These are phyloP conservation scores for Erythrophleum ivorense DNA, from an alignment of 331 rosid genomes.

Conservation along the genomic window DNA sequence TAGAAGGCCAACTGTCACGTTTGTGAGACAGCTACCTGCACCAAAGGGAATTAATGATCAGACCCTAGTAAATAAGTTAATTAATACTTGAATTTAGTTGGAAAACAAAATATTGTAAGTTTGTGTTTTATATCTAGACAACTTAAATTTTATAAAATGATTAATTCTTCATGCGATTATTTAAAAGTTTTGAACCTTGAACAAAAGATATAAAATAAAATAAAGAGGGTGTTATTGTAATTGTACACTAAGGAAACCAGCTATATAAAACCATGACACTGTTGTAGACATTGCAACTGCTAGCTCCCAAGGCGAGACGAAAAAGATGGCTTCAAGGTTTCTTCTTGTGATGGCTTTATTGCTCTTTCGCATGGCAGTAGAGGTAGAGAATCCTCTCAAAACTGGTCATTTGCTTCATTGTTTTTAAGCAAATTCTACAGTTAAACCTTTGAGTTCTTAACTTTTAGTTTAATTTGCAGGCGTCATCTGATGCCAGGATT, in stretches of 20 bases:
- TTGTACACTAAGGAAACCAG: conserved; percentile 19
- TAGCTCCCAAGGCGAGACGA: conserved; percentile 32
- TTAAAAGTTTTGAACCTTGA: too few species aligned
- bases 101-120: neutral
- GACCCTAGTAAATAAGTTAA: neutral
- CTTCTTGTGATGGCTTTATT: conserved; percentile 45
- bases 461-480: conserved; percentile 41
- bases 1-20: conserved; percentile 32
- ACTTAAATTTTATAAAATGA: too few species aligned
- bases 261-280: conserved; percentile 22
- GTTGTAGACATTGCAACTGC: neutral
- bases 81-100: neutral
- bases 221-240: conserved; percentile 44
- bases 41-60: neutral
- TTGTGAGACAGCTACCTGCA: neutral
- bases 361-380: conserved; percentile 46
- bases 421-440: neutral
- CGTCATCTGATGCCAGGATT: conserved; percentile 42
- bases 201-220: neutral
- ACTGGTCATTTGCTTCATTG: neutral
- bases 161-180: too few species aligned
- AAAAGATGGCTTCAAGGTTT: conserved; percentile 42
- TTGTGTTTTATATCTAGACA: too few species aligned
- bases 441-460: neutral
- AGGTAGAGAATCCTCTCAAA: conserved; percentile 34